Conservation (phyloP, 495 filamentous ascomycete genomes). For the Letharia lupina region DNA sequence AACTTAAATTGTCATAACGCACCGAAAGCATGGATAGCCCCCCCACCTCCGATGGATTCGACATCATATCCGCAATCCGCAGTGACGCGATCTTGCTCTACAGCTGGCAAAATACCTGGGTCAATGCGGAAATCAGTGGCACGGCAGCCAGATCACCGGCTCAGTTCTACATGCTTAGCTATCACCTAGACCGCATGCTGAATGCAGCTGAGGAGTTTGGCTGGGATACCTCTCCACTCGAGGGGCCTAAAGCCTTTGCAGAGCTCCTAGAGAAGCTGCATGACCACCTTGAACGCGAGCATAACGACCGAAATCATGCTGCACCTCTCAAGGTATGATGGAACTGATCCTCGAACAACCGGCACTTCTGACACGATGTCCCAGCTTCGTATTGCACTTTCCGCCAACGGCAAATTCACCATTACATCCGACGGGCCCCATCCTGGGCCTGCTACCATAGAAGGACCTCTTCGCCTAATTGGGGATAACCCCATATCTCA, state of each 20-base stretch:
- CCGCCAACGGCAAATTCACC: constrained; percentile 39
- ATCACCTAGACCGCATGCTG: constrained; percentile 76
- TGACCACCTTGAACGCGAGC: constrained; percentile 22
- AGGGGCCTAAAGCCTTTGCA: constrained; percentile 31
- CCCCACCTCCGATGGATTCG: background rate
- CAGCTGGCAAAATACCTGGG: constrained; percentile 37
- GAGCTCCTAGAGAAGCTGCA: constrained; percentile 26
- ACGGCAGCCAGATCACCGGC: constrained; percentile 29
- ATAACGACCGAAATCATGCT: constrained; percentile 1
- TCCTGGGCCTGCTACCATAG: background rate
- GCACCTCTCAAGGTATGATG: constrained; percentile 33
- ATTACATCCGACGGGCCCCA: constrained; percentile 24
- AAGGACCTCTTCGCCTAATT: background rate
- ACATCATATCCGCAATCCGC: background rate
- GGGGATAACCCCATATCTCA: background rate
- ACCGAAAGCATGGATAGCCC: background rate
- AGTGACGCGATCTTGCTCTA: constrained; percentile 26
- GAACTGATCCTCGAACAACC: constrained; percentile 18
- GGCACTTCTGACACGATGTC: background rate
- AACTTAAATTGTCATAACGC: background rate
- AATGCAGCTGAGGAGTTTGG: constrained; percentile 61
- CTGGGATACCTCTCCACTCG: constrained; percentile 27
- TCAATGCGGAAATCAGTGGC: constrained; percentile 27
- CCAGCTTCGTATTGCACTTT: constrained; percentile 28
- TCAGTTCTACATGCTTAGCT: constrained; percentile 76